Base-by-base conservation (phyloP, 768 basidiomycete species). In the Suillus hirtellus region DNA sequence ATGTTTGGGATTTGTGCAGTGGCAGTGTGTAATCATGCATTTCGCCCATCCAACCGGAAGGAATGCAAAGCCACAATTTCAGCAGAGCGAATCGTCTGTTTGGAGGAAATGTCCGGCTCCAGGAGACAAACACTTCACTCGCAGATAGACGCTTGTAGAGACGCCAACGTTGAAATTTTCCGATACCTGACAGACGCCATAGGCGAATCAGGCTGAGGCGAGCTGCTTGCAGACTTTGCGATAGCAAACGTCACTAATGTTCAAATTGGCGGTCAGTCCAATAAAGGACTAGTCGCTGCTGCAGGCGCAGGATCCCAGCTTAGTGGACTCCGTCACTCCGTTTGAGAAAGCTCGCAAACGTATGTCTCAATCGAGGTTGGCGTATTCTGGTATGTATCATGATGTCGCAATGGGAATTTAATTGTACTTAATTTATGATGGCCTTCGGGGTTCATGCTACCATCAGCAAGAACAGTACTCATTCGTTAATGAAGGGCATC, bases 241-340 rank as follows among this genome's bases (percentile, higher is more conserved):
- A 64, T 72, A 72, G 54, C 72, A 71, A 6, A 74, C 66, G 2
- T 65, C 71, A 43, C 71, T 74, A 56, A 74, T 69, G 0, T 64
- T 7, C 31, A 31, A 31, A 5, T 31, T 69, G 8, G 66, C 60
- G 6, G 66, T 69, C 10, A 75, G 62, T 4, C 66, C 67, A 3
- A 72, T 64, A 11, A 63, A 68, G 1, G 68, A 64, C 37, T 61
- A 64, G 42, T 61, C 60, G 61, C 55, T 12, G 65, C 31, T 52
- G 27, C 50, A 19, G 9, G 50, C 27, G 15, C 9, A 27, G 15
- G 6, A 27, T 8, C 27, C 15, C 7, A 27, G 8, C 27, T 50
- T 50, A 4, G 24, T 24, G 9, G 1, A 40, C 44, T 47, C 49
- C 35, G 11, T 35, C 1, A 40, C 44, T 47, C 34, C 35, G 11